Percentiles rank a stretch among this genome's conserved stretches.
These are phyloP conservation scores for Avena insularis DNA, from an alignment of 176 grass and related monocot genomes.

Conservation along the genomic window DNA sequence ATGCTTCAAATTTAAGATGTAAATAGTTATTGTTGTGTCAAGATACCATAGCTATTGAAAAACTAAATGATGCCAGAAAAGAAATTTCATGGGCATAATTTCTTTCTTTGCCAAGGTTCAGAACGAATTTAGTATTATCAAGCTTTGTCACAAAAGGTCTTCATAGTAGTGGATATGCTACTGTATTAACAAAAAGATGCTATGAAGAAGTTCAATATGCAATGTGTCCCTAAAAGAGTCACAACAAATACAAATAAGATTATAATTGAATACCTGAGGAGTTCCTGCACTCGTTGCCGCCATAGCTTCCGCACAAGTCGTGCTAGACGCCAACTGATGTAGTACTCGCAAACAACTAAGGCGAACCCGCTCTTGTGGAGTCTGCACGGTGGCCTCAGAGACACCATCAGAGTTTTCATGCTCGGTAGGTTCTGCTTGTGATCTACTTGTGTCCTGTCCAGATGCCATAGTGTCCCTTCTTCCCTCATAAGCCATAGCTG, in stretches of 20 bases:
- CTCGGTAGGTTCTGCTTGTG: constrained; percentile 40
- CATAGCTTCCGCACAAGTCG: constrained; percentile 99
- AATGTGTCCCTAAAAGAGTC: neutral
- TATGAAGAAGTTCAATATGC: neutral
- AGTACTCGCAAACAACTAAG: constrained; percentile 95
- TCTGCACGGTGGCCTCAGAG: constrained; percentile 58
- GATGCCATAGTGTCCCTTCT: constrained; percentile 90
- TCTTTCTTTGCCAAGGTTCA: constrained; percentile 16
- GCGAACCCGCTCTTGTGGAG: constrained; percentile 91
- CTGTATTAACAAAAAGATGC: neutral
- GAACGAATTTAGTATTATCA: constrained; percentile 14
- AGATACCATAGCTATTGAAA: constrained; percentile 11
- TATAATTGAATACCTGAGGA: constrained; percentile 78
- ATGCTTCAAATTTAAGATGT: constrained; percentile 5
- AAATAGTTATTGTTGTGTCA: constrained; percentile 6
- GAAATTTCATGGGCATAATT: neutral
- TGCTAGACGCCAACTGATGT: constrained; percentile 98
- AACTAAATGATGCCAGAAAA: constrained; percentile 27
- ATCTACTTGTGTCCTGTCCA: constrained; percentile 57
- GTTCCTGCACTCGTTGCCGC: constrained; percentile 96
- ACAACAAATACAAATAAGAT: constrained; percentile 36
- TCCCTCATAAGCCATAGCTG: constrained; percentile 97
- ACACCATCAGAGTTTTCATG: constrained; percentile 55
- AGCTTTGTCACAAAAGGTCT: neutral
- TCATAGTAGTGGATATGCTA: neutral